These are phyloP conservation scores for Hyaloperonospora arabidopsidis DNA, from an alignment of 352 stramenopile species.

Conservation along the genomic window DNA sequence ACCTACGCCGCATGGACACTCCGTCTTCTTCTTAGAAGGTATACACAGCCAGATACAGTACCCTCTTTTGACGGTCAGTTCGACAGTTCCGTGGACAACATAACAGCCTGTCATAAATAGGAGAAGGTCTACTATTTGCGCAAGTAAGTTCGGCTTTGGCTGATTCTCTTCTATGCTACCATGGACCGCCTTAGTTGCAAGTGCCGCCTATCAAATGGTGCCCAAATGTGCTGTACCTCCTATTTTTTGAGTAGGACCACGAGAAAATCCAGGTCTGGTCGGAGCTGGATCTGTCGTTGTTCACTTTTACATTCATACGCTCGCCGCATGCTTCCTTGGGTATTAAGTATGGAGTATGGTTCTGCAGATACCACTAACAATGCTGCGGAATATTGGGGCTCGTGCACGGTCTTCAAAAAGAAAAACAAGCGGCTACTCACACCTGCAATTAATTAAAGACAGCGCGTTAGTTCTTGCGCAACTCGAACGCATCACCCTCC, in stretches of 20 bases:
- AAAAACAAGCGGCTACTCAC: background rate
- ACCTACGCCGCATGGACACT: background rate
- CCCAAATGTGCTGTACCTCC: conserved; percentile 3
- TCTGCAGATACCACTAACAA: background rate
- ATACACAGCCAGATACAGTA: background rate
- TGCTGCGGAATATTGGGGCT: background rate
- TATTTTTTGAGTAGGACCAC: background rate
- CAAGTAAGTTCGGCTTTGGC: no score
- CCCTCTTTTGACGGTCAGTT: background rate
- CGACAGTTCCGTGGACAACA: background rate
- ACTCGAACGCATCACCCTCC: background rate
- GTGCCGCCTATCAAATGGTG: background rate
- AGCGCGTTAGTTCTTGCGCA: no score
- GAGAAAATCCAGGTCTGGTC: no score
- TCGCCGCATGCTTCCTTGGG: background rate
- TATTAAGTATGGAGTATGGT: background rate
- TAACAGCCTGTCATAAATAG: background rate
- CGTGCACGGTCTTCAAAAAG: background rate
- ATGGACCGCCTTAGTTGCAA: background rate
- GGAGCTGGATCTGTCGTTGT: background rate
- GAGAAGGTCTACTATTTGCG: background rate
- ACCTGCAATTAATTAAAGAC: background rate
- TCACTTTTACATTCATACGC: background rate
- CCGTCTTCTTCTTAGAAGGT: background rate
- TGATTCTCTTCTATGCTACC: background rate